Base-by-base conservation (phyloP, 495 filamentous ascomycete genomes). In the Aspergillus ostianus region DNA sequence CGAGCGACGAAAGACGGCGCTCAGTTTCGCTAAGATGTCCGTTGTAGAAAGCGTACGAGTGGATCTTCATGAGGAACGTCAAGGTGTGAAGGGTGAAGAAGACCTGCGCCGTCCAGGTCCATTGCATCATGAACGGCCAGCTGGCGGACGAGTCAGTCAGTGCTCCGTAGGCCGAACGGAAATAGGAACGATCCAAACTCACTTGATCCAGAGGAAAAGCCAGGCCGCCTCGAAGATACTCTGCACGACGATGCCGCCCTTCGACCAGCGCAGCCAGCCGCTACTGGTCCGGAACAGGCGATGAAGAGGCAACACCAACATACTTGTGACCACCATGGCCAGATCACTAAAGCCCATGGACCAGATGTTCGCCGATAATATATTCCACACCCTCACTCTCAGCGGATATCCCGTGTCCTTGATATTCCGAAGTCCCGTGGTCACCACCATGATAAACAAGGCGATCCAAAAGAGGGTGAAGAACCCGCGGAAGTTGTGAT, bases 391-490 rank as follows among this genome's bases (percentile, higher is more conserved):
- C 68, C 88, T 80, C 29, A 93, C 84, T 57, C 87, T 80, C 66
- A 98, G 74, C 30, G 92, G 88, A 65, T 86, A 91, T 44, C 94
- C 93, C 0, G 93, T 97, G 66, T 97, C 93, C 70, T 93, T 97
- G 66, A 94, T 85, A 67, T 96, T 98, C 68, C 94, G 85, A 67
- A 97, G 74, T 76, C 89, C 87, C 9, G 89, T 90, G 12, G 94
- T 98, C 55, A 97, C 87, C 60, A 92, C 91, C 94, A 98, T 97
- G 72, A 98, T 95, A 54, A 91, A 90, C 57, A 98, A 77, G 6
- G 89, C 91, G 51, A 98, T 93, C 94, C 94, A 98, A 75, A 98
- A 98, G 47, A 98, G 82, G 47, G 92, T 89, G 73, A 96, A 98
- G 82, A 98, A 98, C 61, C 94, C 94, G 62, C 92, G 85, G 73